Evolutionary conservation across 305 asterid genomes (phyloP), one percentile per base, ranked within the genome.

Genomic region (Coffea humblotiana): DNA sequence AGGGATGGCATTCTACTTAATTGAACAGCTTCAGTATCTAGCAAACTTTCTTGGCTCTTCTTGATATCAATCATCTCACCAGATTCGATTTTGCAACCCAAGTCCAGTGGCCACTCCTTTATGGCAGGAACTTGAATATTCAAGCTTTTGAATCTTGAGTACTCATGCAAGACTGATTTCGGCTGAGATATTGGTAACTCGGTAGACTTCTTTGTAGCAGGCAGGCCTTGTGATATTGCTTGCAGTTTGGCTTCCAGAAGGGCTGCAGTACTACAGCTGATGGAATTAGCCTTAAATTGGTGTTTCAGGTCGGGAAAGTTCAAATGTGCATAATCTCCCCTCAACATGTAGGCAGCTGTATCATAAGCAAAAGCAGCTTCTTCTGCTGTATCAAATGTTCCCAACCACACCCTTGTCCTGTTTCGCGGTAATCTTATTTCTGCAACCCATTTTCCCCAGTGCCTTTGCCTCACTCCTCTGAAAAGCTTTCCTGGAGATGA

Each of bases 361-460:
- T 94, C 98, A 67, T 94, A 94, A 14, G 97, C 97, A 29, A 89
- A 84, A 16, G 98, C 98, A 0, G 98, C 98, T 61, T 91, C 98
- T 56, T 94, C 94, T 7, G 97, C 98, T 0, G 95, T 94, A 71
- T 92, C 92, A 43, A 91, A 94, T 10, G 98, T 94, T 0, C 98
- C 98, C 32, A 94, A 72, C 98, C 98, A 94, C 6, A 94, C 97
- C 23, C 98, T 80, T 0, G 97, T 92, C 66, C 98, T 76, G 54
- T 94, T 94, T 14, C 93, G 74, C 1, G 98, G 98, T 63, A 94
- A 69, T 63, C 98, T 85, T 37, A 94, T 94, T 72, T 94, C 98
- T 0, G 97, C 97, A 7, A 94, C 98, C 97, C 98, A 94, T 84
- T 94, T 94, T 65, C 98, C 97, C 98, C 98, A 92, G 79, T 92